Evolutionary conservation across 148 eudicot genomes (phyloP), one percentile per base, ranked within the genome.

Genomic region (Chenopodium album): DNA sequence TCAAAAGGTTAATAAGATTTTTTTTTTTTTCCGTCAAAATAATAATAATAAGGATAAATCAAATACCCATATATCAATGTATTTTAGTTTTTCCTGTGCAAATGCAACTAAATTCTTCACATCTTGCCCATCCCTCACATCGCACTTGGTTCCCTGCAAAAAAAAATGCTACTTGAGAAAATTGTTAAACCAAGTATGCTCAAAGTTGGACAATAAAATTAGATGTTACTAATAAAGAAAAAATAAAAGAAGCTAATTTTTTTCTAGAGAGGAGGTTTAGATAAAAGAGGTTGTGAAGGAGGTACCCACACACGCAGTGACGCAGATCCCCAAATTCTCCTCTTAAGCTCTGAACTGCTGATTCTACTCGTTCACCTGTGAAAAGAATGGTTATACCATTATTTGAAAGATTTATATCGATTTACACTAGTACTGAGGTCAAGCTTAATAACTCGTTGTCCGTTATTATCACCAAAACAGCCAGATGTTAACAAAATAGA

Each of bases 301-400:
- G 92, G 93, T 95, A 95, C 99, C 99, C 98, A 95, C 98, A 95
- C 98, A 90, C 84, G 97, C n/a, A n/a, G n/a, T n/a, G n/a, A n/a
- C n/a, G n/a, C 83, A 84, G 97, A 87, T 91, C 92, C 86, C 99
- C 98, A 77, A 89, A 84, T 85, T 95, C 95, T 71, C 44, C 86
- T 86, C 78, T 82, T 70, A 95, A 88, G 80, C 87, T 89, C 79
- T 90, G 85, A 80, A 92, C 84, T 75, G 98, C 93, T 52, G 89
- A 83, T 81, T 92, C 90, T 29, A 95, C 99, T 32, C 94, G 88
- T 83, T 95, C 94, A 22, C 85, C 99, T 95, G 91, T 73, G 68
- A 80, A 26, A 62, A 75, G 19, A 56, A 63, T 77, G 28, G 73
- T 13, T 34, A 76, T 28, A 62, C 54, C 14, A 46, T 60, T 68